Base-by-base conservation (phyloP, 768 basidiomycete genomes). In the Panellus pusillus region DNA sequence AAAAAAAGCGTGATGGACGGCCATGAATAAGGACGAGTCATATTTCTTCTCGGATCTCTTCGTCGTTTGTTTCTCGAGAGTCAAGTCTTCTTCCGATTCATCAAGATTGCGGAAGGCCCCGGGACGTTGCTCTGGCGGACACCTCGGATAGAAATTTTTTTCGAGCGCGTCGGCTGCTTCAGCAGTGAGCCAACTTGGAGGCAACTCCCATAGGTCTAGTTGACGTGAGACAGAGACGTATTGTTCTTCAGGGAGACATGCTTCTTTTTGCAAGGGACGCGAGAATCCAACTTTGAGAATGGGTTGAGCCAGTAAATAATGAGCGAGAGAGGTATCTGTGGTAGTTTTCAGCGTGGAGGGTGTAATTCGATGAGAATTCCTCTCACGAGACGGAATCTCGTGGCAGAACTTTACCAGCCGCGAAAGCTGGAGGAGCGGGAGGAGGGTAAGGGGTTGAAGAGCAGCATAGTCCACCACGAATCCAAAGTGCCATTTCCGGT, bases 251-350 rank as follows among this genome's bases (percentile, higher is more conserved):
- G 27, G 14, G 27, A 28, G 32, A 61, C 70, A 14, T 35, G 80
- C 84, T 41, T 84, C 82, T 62, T 77, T 74, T 67, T 81, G 71
- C 9, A 84, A 59, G 0, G 83, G 83, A 45, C 83, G 71, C 11
- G 81, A 77, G 61, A 78, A 86, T 2, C 83, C 83, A 13, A 84
- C 82, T 28, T 70, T 68, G 5, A 85, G 70, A 86, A 76, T 1
- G 82, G 73, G 24, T 68, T 69, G 8, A 85, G 62, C 83, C 83
- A 84, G n/a, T 74, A 68, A 29, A 81, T 78, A 29, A 79, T 55
- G 1, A 83, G 64, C 31, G 70, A 70, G 80, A 82, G 18, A 79
- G 60, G 63, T 63, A 70, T 50, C 80, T 81, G 59, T 20, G 18
- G 15, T 18, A 43, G 39, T 38, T 12, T 49, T 17, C 32, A 17